phyloP scores from a whole-genome alignment of 495 filamentous ascomycete genomes.

The Aspergillus cavernicola region DNA sequence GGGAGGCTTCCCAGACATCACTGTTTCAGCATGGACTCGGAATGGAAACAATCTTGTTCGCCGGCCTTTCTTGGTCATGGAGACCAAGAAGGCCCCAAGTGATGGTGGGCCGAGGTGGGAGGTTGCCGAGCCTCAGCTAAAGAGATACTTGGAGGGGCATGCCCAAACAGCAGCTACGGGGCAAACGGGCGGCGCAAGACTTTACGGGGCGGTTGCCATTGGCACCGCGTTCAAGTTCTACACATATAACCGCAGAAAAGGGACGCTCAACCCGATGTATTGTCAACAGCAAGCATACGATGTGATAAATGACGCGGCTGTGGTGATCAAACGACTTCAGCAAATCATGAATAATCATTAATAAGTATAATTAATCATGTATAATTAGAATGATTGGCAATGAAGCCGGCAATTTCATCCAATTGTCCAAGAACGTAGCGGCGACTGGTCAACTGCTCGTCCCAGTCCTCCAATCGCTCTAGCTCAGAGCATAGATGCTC shows the following conservation, averaged over 20 bases:
- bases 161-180: not conserved
- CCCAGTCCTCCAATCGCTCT: not conserved
- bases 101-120: not conserved
- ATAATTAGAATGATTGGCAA: not conserved
- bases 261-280: not conserved
- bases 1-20: too few relatives aligned
- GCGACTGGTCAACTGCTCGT: not conserved
- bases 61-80: not conserved
- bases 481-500: not conserved
- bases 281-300: not conserved
- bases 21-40: too few relatives aligned
- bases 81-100: not conserved
- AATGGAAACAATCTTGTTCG: not conserved
- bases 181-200: not conserved
- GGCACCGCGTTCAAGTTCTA: not conserved
- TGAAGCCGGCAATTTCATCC: slow-evolving; percentile 1
- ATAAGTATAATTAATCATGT: not conserved
- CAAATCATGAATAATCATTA: not conserved
- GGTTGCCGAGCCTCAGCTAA: not conserved
- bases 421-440: not conserved
- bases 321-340: not conserved
- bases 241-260: not conserved
- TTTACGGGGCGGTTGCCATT: not conserved
- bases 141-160: not conserved
- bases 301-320: not conserved